Conservation (phyloP, 1,284 basidiomycete species). For the Ustilago tritici region DNA sequence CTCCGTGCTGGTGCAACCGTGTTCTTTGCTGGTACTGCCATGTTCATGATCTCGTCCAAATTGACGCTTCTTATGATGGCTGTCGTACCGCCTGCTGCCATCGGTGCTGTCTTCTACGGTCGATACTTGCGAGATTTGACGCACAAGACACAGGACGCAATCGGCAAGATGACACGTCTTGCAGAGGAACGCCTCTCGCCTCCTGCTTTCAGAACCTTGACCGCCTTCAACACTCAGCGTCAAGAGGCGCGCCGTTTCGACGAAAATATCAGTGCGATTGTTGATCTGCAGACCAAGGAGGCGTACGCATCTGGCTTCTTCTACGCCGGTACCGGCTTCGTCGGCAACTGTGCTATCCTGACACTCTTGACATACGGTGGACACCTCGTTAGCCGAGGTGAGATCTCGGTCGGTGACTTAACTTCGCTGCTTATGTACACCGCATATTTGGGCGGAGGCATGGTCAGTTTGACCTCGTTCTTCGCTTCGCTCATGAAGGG, state of each 20-base stretch:
- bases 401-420: conserved; percentile 76
- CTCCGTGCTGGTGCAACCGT: conserved; percentile 63
- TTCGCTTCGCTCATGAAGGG: conserved; percentile 75
- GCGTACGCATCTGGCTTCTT: conserved; percentile 91
- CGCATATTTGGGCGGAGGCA: conserved; percentile 81
- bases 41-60: conserved; percentile 93
- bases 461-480: conserved; percentile 71
- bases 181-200: conserved; percentile 89
- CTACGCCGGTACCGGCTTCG: conserved; percentile 87
- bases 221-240: conserved; percentile 84
- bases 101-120: conserved; percentile 96
- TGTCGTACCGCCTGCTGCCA: conserved; percentile 92
- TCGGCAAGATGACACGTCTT: conserved; percentile 88
- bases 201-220: conserved; percentile 85
- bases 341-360: conserved; percentile 91
- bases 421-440: conserved; percentile 89
- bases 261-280: conserved; percentile 77
- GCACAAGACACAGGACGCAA: conserved; percentile 90
- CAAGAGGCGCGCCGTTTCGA: conserved; percentile 76
- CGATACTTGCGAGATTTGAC: conserved; percentile 92
- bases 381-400: conserved; percentile 85
- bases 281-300: conserved; percentile 84
- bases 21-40: conserved; percentile 80
- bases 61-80: conserved; percentile 92
- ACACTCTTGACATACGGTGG: conserved; percentile 93